Conservation (phyloP, 768 basidiomycete genomes). For the Russula griseocarnosa region DNA sequence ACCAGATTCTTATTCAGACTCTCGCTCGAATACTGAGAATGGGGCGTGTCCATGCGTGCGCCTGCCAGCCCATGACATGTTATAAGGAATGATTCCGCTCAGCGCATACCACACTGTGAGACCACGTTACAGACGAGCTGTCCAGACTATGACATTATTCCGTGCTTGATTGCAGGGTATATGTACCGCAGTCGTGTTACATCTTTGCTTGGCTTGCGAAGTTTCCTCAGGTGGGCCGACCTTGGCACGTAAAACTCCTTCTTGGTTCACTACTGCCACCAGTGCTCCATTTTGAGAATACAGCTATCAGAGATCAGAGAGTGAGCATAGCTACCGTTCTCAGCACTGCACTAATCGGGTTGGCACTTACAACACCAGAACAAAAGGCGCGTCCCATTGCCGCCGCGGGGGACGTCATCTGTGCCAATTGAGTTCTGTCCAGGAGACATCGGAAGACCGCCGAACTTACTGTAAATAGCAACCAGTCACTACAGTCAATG, state of each 20-base stretch:
- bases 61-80: not conserved
- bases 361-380: conserved; percentile 19
- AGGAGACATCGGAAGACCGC: not conserved
- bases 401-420: conserved; percentile 16
- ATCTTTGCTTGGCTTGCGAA: conserved; percentile 18
- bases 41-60: not conserved
- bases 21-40: not conserved
- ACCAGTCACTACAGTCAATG: conserved; percentile 76
- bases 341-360: not conserved
- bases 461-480: conserved; percentile 65
- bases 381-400: conserved; percentile 15
- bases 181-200: conserved; percentile 2
- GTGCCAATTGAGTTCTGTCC: not conserved
- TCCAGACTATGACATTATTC: not conserved
- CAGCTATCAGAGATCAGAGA: conserved; percentile 9
- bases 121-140: not conserved
- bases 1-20: not conserved
- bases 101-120: not conserved
- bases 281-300: conserved; percentile 23
- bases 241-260: conserved; percentile 25
- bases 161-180: not conserved
- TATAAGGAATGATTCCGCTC: not conserved
- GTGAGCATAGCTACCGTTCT: not conserved
- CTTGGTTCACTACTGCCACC: conserved; percentile 24
- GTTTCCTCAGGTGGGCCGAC: conserved; percentile 5